A percentile compares a stretch with the other conserved stretches of the same genome.
phyloP scores from a whole-genome alignment of 257 asterid genomes.

The Ligustrum vulgare region DNA sequence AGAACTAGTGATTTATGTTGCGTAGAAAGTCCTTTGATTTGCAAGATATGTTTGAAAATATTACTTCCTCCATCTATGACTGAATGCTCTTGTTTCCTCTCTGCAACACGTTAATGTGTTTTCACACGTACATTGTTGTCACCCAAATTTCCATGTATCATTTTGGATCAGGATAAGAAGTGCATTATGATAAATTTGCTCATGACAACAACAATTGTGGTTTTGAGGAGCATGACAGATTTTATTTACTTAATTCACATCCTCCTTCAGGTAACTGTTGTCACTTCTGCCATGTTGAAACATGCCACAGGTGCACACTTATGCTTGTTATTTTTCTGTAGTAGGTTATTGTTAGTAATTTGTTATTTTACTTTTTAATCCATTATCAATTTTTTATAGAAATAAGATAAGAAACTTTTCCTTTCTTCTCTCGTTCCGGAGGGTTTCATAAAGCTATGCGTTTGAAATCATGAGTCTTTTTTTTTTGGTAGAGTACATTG shows the following conservation, averaged over 20 bases:
- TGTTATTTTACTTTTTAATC: background rate
- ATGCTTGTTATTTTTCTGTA: constrained; percentile 3
- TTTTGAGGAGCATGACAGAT: constrained; percentile 75
- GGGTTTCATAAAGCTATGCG: background rate
- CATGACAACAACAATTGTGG: constrained; percentile 52
- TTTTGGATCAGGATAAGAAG: constrained; percentile 49
- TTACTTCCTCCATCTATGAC: background rate
- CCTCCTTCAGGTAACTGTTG: constrained; percentile 72
- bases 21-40: background rate
- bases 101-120: background rate
- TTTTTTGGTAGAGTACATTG: too few relatives aligned
- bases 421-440: background rate
- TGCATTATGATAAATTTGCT: constrained; percentile 66
- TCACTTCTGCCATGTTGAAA: background rate
- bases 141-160: constrained; percentile 13
- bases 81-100: background rate
- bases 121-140: background rate
- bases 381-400: background rate
- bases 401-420: background rate
- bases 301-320: background rate
- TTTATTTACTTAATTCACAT: constrained; percentile 70
- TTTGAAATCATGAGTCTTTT: background rate
- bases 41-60: background rate
- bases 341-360: background rate
- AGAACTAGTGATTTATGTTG: background rate